Evolutionary conservation across 345 rosid genomes (phyloP).

Genomic region (Eucalyptus sp.): DNA sequence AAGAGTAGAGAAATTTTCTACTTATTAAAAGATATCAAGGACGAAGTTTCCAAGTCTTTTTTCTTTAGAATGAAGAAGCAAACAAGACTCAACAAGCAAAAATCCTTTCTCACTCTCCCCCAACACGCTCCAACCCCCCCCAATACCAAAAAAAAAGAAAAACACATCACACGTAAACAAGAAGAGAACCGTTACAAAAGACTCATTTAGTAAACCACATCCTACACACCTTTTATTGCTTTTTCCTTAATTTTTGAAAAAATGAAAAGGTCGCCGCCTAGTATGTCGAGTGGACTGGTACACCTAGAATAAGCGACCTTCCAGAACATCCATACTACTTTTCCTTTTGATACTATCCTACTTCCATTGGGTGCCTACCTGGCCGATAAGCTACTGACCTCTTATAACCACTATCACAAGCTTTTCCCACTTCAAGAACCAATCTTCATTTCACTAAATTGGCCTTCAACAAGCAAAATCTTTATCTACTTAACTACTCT

Average conservation of each 20-base stretch:
- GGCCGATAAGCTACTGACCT: neutral
- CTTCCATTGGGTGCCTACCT: neutral
- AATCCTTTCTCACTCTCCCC: neutral
- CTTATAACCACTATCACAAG: neutral
- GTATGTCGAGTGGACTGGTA: neutral
- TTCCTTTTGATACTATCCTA: neutral
- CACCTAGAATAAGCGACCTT: neutral
- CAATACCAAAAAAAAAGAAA: neutral
- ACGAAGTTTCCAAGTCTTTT: neutral
- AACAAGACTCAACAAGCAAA: neutral
- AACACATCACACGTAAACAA: neutral
- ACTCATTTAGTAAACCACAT: neutral
- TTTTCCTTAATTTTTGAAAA: neutral
- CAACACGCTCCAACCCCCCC: neutral
- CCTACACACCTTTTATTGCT: neutral
- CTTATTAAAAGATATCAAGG: neutral
- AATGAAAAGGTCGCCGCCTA: neutral
- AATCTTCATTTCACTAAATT: neutral
- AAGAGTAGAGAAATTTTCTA: neutral
- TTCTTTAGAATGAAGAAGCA: neutral
- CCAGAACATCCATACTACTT: neutral
- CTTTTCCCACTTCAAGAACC: neutral
- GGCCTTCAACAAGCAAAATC: neutral
- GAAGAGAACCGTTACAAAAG: neutral
- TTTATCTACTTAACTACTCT: neutral